Evolutionary conservation across 805 yeast species (phyloP), one percentile per base, ranked within the genome.

Genomic region (Saturnispora hagleri): DNA sequence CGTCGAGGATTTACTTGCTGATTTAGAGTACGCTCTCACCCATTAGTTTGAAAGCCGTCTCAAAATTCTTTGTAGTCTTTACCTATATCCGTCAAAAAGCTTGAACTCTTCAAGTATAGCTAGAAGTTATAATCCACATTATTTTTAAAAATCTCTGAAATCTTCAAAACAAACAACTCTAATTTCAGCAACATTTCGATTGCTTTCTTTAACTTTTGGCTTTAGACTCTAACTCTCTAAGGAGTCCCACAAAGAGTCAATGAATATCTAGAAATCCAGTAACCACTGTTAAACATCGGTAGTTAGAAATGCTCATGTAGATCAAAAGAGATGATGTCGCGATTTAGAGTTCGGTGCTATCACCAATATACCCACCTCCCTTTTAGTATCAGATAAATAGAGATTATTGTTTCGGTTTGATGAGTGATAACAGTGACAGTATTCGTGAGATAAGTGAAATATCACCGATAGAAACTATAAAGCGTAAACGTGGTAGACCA

Each of bases 1-100:
- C 58, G 71, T 79, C 3, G 77, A 84, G 3, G 97, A 90, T 62
- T 73, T 90, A 59, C 85, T 89, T 48, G 74, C 67, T 0, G 97
- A 91, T 62, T 69, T 90, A 15, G 73, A 70, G n/a, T 67, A 66
- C n/a, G 91, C 86, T 6, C 64, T 85, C 5, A 52, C 35, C 27
- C 43, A 38, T 27, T 38, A 48, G 18, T 22, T 6, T 12, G 22
- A 26, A 31, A 20, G 8, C 12, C 22, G 22, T 22, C 45, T 3
- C 18, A 26, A 20, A 17, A 6, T 35, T 3, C 5, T 33, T 43
- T 36, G 22, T 36, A 5, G 36, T n/a, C 27, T 36, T 15, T 31
- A 27, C 12, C 20, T 36, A 36, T n/a, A 6, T 36, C 20, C 10
- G n/a, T 36, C 9, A 36, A 13, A 31, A 31, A 31, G 34, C 34